Evolutionary conservation across 2,329 filamentous ascomycete species (phyloP).

Genomic region (Xylaria sp.): DNA sequence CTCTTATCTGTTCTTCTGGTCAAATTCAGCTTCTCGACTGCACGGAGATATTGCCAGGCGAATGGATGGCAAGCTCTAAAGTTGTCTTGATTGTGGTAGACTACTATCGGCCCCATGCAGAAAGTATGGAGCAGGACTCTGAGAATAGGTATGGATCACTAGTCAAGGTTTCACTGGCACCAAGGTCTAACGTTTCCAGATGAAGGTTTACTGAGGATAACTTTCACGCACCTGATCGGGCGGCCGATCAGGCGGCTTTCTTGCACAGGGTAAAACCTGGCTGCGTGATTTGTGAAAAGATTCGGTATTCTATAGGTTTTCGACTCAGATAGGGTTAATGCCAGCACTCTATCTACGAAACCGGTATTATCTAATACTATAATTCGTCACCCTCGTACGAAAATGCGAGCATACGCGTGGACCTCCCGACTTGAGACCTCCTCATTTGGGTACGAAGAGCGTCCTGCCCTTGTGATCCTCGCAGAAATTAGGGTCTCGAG

Average conservation of each 20-base stretch:
- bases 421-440: background rate
- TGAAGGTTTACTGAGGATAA: background rate
- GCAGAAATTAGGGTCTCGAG: conserved; percentile 1
- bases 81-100: background rate
- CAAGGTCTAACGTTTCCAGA: background rate
- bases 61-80: background rate
- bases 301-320: background rate
- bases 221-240: background rate
- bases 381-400: background rate
- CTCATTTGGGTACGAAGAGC: conserved; percentile 18
- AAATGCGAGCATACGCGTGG: background rate
- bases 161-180: background rate
- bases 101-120: background rate
- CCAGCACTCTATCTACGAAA: background rate
- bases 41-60: background rate
- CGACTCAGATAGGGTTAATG: background rate
- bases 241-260: background rate
- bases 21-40: background rate
- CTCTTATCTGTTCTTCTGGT: no score
- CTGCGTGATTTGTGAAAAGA: background rate
- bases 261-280: background rate
- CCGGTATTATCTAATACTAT: background rate
- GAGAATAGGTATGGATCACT: background rate
- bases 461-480: background rate
- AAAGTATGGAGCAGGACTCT: no score